phyloP scores from a whole-genome alignment of 495 filamentous ascomycete species.

The Amorphotheca resinae region DNA sequence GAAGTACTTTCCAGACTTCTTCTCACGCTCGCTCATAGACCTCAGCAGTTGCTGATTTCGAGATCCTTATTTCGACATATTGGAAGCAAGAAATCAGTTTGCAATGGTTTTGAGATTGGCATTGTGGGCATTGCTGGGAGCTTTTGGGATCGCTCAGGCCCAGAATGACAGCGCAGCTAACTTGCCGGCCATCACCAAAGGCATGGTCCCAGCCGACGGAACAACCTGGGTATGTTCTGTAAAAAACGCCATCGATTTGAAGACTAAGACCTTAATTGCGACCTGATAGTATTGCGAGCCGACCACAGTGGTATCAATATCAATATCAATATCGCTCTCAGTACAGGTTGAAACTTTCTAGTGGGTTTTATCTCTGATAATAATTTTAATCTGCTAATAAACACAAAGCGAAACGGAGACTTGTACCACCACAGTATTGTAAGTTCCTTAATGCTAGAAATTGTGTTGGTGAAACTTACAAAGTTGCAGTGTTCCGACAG shows the following conservation, averaged over 20 bases:
- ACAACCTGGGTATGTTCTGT: background rate
- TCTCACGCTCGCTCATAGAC: constrained; percentile 16
- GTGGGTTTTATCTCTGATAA: background rate
- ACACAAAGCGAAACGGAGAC: no score
- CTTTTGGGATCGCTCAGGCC: constrained; percentile 5
- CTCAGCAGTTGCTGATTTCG: constrained; percentile 10
- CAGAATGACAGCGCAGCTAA: no score
- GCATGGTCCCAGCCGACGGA: background rate
- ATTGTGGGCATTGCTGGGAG: constrained; percentile 4
- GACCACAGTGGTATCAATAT: background rate
- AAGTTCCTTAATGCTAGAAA: no score
- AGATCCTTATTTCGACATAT: constrained; percentile 9
- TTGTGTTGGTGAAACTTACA: constrained; percentile 1
- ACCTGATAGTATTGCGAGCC: background rate
- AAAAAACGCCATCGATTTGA: no score
- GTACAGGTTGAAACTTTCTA: background rate
- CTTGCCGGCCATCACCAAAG: background rate
- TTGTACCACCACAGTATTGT: no score
- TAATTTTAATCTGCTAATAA: background rate
- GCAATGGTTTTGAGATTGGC: constrained; percentile 10
- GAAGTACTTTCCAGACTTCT: constrained; percentile 1
- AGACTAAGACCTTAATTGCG: no score
- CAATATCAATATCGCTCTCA: background rate
- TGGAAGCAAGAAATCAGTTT: background rate
- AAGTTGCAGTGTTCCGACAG: constrained; percentile 2